Evolutionary conservation across 148 eudicot species (phyloP).

Genomic region (Pouteria glomerata): DNA sequence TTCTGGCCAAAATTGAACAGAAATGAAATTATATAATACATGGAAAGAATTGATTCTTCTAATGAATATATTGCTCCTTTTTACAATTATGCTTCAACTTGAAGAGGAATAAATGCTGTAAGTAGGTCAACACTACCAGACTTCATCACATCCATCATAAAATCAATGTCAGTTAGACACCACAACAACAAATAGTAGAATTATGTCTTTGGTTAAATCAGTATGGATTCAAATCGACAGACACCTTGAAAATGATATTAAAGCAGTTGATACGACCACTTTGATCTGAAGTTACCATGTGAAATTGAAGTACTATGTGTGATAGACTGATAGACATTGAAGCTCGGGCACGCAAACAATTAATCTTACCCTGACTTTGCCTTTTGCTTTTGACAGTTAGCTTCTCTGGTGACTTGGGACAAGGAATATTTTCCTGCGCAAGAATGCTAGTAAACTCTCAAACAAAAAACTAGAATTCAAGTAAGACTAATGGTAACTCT

Average conservation of each 20-base stretch:
- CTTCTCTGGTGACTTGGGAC: slow-evolving; percentile 87
- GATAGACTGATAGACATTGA: neutral
- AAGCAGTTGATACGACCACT: neutral
- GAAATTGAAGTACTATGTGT: neutral
- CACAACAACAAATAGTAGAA: neutral
- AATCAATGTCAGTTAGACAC: neutral
- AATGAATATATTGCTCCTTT: too few relatives aligned
- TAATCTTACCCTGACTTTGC: slow-evolving; percentile 47
- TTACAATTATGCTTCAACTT: too few relatives aligned
- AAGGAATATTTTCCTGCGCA: slow-evolving; percentile 52
- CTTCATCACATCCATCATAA: neutral
- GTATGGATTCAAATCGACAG: neutral
- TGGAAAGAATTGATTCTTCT: too few relatives aligned
- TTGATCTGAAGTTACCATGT: neutral
- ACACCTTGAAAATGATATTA: neutral
- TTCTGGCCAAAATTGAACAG: too few relatives aligned
- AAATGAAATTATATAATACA: neutral
- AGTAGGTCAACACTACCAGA: neutral
- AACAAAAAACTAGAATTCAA: neutral
- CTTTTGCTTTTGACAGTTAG: slow-evolving; percentile 48
- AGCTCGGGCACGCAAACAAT: neutral
- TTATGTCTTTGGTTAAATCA: neutral
- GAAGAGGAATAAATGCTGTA: too few relatives aligned
- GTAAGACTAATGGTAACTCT: neutral
- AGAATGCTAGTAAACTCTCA: neutral